phyloP scores from a whole-genome alignment of 345 rosid species.

The Moricandia moricandioides region DNA sequence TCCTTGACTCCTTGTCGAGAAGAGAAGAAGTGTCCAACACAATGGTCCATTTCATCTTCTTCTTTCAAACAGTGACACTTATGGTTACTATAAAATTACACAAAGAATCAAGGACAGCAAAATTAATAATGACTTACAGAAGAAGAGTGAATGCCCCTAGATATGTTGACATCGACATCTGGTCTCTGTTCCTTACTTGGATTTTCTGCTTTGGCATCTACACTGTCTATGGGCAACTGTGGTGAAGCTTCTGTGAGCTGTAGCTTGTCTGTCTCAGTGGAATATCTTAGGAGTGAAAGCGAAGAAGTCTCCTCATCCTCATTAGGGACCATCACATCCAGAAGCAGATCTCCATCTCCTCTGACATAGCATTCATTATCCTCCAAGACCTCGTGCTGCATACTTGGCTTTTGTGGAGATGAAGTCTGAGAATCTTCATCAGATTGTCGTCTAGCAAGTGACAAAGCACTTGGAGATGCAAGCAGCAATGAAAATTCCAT shows the following conservation, averaged over 20 bases:
- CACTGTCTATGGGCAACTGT: constrained; percentile 6
- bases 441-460: neutral
- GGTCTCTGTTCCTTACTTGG: constrained; percentile 37
- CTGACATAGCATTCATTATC: constrained; percentile 3
- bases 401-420: constrained; percentile 12
- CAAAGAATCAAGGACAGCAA: neutral
- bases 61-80: constrained; percentile 33
- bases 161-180: constrained; percentile 25
- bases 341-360: constrained; percentile 32
- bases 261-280: constrained; percentile 7
- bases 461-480: constrained; percentile 19
- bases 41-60: constrained; percentile 56
- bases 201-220: constrained; percentile 11
- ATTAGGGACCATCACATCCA: neutral
- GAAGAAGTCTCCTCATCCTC: constrained; percentile 23
- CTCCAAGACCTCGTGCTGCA: neutral
- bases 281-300: constrained; percentile 23
- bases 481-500: constrained; percentile 36
- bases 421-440: constrained; percentile 25
- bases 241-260: neutral
- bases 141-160: constrained; percentile 38
- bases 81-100: constrained; percentile 5
- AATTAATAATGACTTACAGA: constrained; percentile 42
- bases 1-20: constrained; percentile 15
- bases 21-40: constrained; percentile 31